Conservation (phyloP, 345 rosid species). For the Gossypium stocksii region DNA sequence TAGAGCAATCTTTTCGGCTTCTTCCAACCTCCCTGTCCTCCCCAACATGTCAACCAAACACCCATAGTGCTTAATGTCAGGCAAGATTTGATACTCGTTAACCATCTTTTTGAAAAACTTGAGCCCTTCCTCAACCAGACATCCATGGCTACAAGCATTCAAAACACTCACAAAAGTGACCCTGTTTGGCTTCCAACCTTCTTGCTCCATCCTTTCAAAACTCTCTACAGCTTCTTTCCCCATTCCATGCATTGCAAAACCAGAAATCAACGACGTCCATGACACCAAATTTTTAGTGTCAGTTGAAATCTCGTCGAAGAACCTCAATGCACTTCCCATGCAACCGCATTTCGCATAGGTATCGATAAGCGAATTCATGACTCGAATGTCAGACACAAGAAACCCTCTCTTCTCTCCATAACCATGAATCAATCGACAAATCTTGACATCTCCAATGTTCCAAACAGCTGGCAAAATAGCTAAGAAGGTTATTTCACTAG, state of each 20-base stretch:
- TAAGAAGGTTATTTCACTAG: constrained; percentile 60
- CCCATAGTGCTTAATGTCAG: constrained; percentile 71
- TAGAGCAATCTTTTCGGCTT: constrained; percentile 66
- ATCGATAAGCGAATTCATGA: constrained; percentile 44
- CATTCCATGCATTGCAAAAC: constrained; percentile 84
- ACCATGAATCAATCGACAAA: constrained; percentile 57
- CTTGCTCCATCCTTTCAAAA: constrained; percentile 57
- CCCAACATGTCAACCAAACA: constrained; percentile 77
- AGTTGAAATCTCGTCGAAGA: constrained; percentile 44
- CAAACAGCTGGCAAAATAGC: constrained; percentile 65
- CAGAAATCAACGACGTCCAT: constrained; percentile 77
- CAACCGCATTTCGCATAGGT: constrained; percentile 78
- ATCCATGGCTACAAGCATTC: constrained; percentile 90
- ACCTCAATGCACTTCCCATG: constrained; percentile 45
- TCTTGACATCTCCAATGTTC: constrained; percentile 37
- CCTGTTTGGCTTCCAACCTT: constrained; percentile 54
- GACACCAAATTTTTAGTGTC: constrained; percentile 59
- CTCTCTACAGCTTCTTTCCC: constrained; percentile 57
- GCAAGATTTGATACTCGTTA: constrained; percentile 38
- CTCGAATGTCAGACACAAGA: not conserved
- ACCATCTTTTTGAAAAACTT: constrained; percentile 60
- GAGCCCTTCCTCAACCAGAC: constrained; percentile 63
- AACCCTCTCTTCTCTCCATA: constrained; percentile 26
- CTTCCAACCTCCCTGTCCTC: constrained; percentile 72
- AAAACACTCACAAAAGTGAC: constrained; percentile 72